These are phyloP conservation scores for Lactifluus pinguis DNA, from an alignment of 768 basidiomycete species.

Conservation along the genomic window DNA sequence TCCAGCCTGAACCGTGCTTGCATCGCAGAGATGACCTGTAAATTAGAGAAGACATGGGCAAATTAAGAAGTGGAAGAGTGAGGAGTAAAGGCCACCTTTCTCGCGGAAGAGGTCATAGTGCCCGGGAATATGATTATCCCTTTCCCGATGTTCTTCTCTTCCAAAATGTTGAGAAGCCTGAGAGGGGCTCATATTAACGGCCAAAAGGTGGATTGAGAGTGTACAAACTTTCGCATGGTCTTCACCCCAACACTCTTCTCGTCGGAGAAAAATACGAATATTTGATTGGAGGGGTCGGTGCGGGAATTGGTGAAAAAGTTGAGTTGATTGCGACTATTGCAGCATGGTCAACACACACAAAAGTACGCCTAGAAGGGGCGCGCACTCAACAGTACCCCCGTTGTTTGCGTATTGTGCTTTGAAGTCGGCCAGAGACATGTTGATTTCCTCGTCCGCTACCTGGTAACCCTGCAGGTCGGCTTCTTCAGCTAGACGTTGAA, in stretches of 20 bases:
- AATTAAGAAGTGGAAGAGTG: neutral
- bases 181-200: neutral
- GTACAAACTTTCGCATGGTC: constrained; percentile 87
- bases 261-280: constrained; percentile 94
- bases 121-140: constrained; percentile 95
- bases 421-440: constrained; percentile 79
- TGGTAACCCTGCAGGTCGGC: constrained; percentile 65
- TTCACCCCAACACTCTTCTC: constrained; percentile 94
- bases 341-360: neutral
- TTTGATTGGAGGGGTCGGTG: constrained; percentile 60
- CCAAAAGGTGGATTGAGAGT: neutral
- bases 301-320: constrained; percentile 82
- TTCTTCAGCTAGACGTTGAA: constrained; percentile 21
- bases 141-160: constrained; percentile 81
- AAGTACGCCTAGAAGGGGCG: constrained; percentile 16
- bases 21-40: constrained; percentile 88
- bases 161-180: constrained; percentile 83
- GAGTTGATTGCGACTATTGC: constrained; percentile 67
- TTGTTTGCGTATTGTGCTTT: constrained; percentile 60
- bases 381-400: constrained; percentile 79
- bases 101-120: constrained; percentile 93
- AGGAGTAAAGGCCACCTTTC: constrained; percentile 54
- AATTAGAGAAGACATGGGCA: neutral
- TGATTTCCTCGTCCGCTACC: constrained; percentile 90
- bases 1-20: constrained; percentile 79